A percentile compares a stretch with the other conserved stretches of the same genome.
Conservation (phyloP, 2,329 filamentous ascomycete species). For the Phoma sp. region DNA sequence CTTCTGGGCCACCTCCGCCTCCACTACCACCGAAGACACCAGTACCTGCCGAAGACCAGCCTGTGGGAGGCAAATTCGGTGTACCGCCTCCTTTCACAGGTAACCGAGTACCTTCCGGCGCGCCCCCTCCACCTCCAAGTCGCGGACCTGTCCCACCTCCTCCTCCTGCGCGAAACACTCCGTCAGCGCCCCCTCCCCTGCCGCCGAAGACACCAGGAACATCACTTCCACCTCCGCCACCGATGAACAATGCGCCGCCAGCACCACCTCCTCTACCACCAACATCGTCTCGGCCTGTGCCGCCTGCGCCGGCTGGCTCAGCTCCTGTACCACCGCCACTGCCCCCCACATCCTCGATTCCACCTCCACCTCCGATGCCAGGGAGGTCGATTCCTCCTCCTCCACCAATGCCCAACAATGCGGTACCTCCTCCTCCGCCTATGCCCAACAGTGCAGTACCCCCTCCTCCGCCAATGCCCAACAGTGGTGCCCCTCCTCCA, state of each 20-base stretch:
- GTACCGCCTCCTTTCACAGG: slow-evolving; percentile 83
- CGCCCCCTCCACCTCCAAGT: slow-evolving; percentile 78
- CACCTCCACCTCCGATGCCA: slow-evolving; percentile 46
- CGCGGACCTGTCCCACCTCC: slow-evolving; percentile 70
- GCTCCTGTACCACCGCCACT: slow-evolving; percentile 37
- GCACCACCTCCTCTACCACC: slow-evolving; percentile 42
- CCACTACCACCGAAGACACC: slow-evolving; percentile 63
- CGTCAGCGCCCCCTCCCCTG: slow-evolving; percentile 47
- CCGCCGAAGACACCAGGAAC: slow-evolving; percentile 49
- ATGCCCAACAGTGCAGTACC: slow-evolving; percentile 42
- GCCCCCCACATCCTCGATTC: slow-evolving; percentile 35
- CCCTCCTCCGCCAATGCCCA: slow-evolving; percentile 46
- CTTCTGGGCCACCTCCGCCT: slow-evolving; percentile 68
- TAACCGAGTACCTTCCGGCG: slow-evolving; percentile 63
- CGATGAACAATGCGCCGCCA: slow-evolving; percentile 35
- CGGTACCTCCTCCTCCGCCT: slow-evolving; percentile 45
- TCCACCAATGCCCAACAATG: slow-evolving; percentile 26
- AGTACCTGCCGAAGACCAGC: slow-evolving; percentile 67
- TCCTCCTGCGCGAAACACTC: slow-evolving; percentile 53
- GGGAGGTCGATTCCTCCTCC: slow-evolving; percentile 40
- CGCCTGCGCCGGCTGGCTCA: slow-evolving; percentile 29
- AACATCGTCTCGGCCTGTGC: slow-evolving; percentile 34
- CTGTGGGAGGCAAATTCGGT: slow-evolving; percentile 66
- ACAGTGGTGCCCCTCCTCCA: slow-evolving; percentile 50
- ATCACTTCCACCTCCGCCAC: slow-evolving; percentile 64